These are phyloP conservation scores for Grifola frondosa DNA, from an alignment of 1,284 basidiomycete species.

Conservation along the genomic window DNA sequence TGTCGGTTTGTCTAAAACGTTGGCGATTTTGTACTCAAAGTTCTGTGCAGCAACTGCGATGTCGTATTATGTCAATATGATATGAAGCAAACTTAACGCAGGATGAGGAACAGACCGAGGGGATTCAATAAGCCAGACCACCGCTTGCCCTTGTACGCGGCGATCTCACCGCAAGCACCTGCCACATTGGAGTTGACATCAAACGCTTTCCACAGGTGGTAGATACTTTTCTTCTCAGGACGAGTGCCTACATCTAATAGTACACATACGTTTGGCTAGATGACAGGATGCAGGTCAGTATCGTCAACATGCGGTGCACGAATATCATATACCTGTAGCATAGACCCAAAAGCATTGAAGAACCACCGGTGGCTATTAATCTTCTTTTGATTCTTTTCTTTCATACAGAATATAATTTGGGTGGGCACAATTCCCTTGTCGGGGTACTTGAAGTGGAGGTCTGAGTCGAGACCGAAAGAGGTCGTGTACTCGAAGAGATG, in stretches of 20 bases:
- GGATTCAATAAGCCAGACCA: constrained; percentile 85
- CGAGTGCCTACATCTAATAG: constrained; percentile 93
- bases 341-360: constrained; percentile 85
- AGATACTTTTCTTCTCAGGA: constrained; percentile 82
- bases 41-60: constrained; percentile 87
- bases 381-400: constrained; percentile 95
- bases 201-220: constrained; percentile 94
- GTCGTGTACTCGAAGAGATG: constrained; percentile 97
- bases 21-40: constrained; percentile 92
- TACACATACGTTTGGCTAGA: constrained; percentile 83
- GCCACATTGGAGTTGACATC: constrained; percentile 92
- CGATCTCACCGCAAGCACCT: constrained; percentile 95
- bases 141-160: constrained; percentile 87
- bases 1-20: constrained; percentile 93
- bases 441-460: constrained; percentile 91
- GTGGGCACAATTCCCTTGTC: constrained; percentile 95
- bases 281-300: not conserved
- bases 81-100: not conserved
- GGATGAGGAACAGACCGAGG: constrained; percentile 52
- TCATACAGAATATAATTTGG: constrained; percentile 91
- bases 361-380: constrained; percentile 97
- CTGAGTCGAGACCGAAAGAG: constrained; percentile 84
- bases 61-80: not conserved
- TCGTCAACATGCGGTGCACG: not conserved
- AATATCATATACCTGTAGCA: constrained; percentile 58